Percentiles rank a stretch among this genome's conserved stretches.
These are phyloP conservation scores for Phytopythium oedochilum DNA, from an alignment of 352 stramenopile genomes.

Conservation along the genomic window DNA sequence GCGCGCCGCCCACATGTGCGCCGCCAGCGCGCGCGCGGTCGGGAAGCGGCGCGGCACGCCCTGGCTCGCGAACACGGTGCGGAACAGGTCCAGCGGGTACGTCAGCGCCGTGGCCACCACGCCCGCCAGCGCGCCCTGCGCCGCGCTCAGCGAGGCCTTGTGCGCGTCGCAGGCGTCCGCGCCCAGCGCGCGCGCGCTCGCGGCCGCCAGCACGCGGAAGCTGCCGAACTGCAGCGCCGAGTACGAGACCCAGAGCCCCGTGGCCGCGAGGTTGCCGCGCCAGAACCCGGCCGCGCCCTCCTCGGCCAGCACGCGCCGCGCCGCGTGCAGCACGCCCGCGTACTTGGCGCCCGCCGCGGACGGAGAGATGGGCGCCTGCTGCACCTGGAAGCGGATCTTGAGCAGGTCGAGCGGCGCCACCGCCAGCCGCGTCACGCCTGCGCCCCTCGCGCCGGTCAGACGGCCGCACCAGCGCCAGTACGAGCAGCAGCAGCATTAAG, in stretches of 20 bases:
- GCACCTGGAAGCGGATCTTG: constrained; percentile 84
- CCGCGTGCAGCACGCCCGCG: constrained; percentile 41
- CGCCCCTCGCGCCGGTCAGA: too few species aligned
- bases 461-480: too few species aligned
- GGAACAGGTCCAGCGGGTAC: constrained; percentile 94
- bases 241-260: constrained; percentile 79
- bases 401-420: constrained; percentile 74
- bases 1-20: constrained; percentile 62
- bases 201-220: constrained; percentile 43
- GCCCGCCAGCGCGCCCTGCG: constrained; percentile 84
- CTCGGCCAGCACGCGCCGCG: constrained; percentile 69
- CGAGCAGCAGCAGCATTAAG: too few species aligned
- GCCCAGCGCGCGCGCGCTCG: constrained; percentile 13
- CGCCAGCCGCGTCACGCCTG: constrained; percentile 58
- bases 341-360: constrained; percentile 33
- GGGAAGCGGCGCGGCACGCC: constrained; percentile 80
- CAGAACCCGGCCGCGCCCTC: constrained; percentile 81
- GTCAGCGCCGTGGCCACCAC: constrained; percentile 86
- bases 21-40: constrained; percentile 71
- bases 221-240: constrained; percentile 71
- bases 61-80: constrained; percentile 92
- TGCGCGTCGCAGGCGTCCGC: constrained; percentile 14
- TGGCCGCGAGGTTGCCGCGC: constrained; percentile 76
- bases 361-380: constrained; percentile 38
- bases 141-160: constrained; percentile 41